Evolutionary conservation across 176 grass and related monocot species (phyloP).

Genomic region (Paspalum notatum): DNA sequence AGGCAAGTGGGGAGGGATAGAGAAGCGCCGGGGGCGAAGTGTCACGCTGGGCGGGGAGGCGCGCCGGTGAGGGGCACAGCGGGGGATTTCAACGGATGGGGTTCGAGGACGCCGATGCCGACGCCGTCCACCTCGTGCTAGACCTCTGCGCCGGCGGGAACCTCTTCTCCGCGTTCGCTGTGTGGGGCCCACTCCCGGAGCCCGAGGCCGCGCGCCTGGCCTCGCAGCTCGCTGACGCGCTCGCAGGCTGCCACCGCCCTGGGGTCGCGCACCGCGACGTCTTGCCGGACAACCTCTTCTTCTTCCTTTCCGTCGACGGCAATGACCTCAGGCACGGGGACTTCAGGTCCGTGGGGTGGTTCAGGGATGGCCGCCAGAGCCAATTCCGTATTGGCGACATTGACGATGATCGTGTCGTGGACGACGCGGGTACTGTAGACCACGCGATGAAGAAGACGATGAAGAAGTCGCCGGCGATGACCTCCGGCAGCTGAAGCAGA

Average conservation of each 20-base stretch:
- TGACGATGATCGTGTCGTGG: too few species aligned
- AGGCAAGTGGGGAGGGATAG: too few species aligned
- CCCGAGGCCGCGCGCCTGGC: constrained; percentile 57
- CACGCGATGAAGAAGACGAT: too few species aligned
- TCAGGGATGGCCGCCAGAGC: constrained; percentile 53
- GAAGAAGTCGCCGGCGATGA: too few species aligned
- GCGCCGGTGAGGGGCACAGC: too few species aligned
- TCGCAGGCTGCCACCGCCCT: constrained; percentile 59
- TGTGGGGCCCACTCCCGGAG: constrained; percentile 56
- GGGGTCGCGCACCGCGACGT: constrained; percentile 88
- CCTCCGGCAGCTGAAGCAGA: too few species aligned
- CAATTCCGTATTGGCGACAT: too few species aligned
- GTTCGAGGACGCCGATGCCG: constrained; percentile 76
- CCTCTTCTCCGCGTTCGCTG: constrained; percentile 55
- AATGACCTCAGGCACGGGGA: constrained; percentile 61
- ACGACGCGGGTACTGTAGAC: too few species aligned
- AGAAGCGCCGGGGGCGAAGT: too few species aligned
- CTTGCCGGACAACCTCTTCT: constrained; percentile 81
- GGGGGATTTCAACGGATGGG: too few species aligned
- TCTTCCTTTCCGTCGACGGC: constrained; percentile 56
- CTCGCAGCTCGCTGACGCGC: constrained; percentile 45
- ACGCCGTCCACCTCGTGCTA: constrained; percentile 63
- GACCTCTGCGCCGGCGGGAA: constrained; percentile 64
- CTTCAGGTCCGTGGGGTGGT: constrained; percentile 80
- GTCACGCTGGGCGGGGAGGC: too few species aligned